phyloP scores from a whole-genome alignment of 768 basidiomycete genomes.

The Hypholoma fasciculare region DNA sequence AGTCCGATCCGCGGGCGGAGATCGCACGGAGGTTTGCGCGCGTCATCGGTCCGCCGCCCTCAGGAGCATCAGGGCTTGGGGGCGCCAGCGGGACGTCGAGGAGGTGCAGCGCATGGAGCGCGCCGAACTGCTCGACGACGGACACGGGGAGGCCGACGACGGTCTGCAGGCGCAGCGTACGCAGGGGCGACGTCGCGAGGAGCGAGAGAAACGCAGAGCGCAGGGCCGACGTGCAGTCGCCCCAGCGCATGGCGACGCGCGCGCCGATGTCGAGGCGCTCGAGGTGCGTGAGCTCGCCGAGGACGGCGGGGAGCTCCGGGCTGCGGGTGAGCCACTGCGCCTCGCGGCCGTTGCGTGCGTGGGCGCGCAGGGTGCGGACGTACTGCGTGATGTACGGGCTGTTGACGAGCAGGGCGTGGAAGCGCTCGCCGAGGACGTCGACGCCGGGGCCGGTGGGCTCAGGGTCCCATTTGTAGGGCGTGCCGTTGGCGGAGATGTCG shows the following conservation, averaged over 20 bases:
- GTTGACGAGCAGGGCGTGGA: not conserved
- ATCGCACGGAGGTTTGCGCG: not conserved
- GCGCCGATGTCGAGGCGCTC: not conserved
- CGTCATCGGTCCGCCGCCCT: not conserved
- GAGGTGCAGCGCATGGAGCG: not conserved
- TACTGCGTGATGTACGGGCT: constrained; percentile 3
- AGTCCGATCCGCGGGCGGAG: not conserved
- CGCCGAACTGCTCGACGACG: not conserved
- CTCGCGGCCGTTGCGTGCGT: not conserved
- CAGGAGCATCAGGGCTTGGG: not conserved
- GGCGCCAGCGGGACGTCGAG: not conserved
- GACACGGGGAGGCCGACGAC: not conserved
- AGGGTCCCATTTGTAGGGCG: not conserved
- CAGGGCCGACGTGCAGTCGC: not conserved
- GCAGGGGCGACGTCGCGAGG: not conserved
- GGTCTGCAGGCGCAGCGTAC: not conserved
- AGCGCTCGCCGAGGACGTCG: not conserved
- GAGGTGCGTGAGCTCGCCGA: not conserved
- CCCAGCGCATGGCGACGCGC: not conserved
- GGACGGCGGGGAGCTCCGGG: not conserved
- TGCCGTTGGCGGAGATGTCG: not conserved
- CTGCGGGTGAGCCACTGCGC: not conserved
- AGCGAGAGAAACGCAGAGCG: not conserved
- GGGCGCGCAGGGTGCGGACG: not conserved
- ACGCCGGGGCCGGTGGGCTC: not conserved